phyloP scores from a whole-genome alignment of 257 asterid species.

The Cinchona pubescens region DNA sequence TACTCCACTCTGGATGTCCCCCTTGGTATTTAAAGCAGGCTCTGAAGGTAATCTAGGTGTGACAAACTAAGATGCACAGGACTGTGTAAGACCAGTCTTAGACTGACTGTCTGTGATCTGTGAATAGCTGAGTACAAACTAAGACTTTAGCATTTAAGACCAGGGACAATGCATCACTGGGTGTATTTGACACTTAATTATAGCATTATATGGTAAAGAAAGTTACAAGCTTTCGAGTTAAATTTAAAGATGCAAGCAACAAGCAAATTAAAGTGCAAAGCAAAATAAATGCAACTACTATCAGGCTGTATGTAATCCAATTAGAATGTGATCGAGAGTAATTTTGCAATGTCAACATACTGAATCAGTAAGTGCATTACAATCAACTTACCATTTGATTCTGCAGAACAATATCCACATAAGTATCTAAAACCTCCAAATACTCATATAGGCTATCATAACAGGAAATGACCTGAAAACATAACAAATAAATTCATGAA shows the following conservation, averaged over 20 bases:
- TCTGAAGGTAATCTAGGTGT: neutral
- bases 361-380: neutral
- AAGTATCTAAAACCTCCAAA: constrained; percentile 65
- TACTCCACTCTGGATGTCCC: neutral
- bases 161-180: neutral
- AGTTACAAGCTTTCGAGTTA: neutral
- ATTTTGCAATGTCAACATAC: neutral
- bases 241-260: neutral
- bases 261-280: neutral
- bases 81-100: neutral
- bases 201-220: neutral
- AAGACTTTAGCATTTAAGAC: neutral
- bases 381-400: constrained; percentile 57
- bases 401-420: constrained; percentile 66
- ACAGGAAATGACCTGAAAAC: constrained; percentile 62
- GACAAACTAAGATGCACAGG: neutral
- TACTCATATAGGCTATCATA: constrained; percentile 48
- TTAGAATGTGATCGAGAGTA: neutral
- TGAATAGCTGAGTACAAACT: neutral
- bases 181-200: neutral
- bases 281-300: neutral
- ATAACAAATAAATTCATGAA: neutral
- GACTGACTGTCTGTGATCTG: neutral
- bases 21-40: neutral
- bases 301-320: neutral